Evolutionary conservation across 2,329 filamentous ascomycete species (phyloP), one percentile per base, ranked within the genome.

Genomic region (Epicoccum nigrum): DNA sequence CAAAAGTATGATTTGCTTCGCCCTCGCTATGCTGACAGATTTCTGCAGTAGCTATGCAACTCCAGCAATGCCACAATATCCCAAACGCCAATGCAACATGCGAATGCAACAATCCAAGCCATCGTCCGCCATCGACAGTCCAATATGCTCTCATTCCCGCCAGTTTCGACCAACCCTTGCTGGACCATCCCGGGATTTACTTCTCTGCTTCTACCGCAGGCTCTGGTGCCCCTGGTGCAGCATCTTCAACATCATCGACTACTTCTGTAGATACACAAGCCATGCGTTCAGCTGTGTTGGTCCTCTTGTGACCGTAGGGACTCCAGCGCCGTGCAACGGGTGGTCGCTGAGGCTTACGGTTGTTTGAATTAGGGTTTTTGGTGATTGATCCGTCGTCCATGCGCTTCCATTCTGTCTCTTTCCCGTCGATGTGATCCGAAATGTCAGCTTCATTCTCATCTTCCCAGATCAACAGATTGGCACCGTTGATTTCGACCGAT

Each of bases 381-480:
- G 72, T 51, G 19, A 74, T 74, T 7, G 68, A 70, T 0, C 71
- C 71, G 43, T 72, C 67, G 34, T 71, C 68, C 65, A 72, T 69
- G 40, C 71, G 68, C 37, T 72, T 67, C 56, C 69, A 72, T 19
- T 63, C 62, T 2, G 70, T 74, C 5, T 71, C 68, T 28, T 63
- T 62, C 4, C 67, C 66, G 32, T 74, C 71, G 9, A 72, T 57
- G 35, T 73, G 67, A 44, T 74, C 72, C 0, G 70, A 73, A 13
- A 75, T 72, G 39, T 72, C 69, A 2, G 65, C 67, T 30, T 71
- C 65, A 33, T 68, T 71, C 48, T 74, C 72, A 28, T 74, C 70
- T 44, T 74, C 70, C 72, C 72, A 75, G 4, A 75, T 65, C 68
- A 72, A 72, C 33, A 74, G 59, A 33, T 74, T 72, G 4, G 72